Percentiles rank a stretch among this genome's conserved stretches.
These are phyloP conservation scores for Suhomyces ambrosiae DNA, from an alignment of 1,139 yeast genomes.

Conservation along the genomic window DNA sequence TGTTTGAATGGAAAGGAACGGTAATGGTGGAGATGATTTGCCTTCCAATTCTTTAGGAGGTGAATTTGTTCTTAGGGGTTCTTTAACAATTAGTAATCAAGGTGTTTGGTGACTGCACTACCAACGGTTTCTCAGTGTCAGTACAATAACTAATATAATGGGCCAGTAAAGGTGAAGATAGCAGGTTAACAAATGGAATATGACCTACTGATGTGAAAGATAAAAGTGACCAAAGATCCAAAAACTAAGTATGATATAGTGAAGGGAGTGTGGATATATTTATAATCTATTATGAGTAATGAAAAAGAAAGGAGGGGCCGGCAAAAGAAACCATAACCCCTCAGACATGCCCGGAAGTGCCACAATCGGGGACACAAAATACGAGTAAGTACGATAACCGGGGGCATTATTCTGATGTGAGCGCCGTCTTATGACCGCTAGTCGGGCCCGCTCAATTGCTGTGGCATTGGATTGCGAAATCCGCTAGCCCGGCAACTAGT, in stretches of 20 bases:
- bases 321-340: slow-evolving; percentile 9
- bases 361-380: not conserved
- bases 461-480: not conserved
- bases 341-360: slow-evolving; percentile 5
- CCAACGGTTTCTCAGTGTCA: not conserved
- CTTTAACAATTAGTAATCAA: slow-evolving; percentile 9
- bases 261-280: slow-evolving; percentile 4
- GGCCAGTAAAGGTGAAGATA: not conserved
- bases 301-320: slow-evolving; percentile 4
- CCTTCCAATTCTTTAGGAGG: slow-evolving; percentile 1
- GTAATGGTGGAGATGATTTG: no score
- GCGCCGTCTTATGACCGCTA: not conserved
- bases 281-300: slow-evolving; percentile 2
- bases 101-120: slow-evolving; percentile 7
- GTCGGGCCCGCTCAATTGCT: not conserved
- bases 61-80: slow-evolving; percentile 1
- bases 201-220: not conserved
- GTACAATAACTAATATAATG: not conserved
- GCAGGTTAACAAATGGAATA: no score
- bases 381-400: slow-evolving; percentile 2
- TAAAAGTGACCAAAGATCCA: not conserved
- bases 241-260: slow-evolving; percentile 3
- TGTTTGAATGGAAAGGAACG: slow-evolving; percentile 10
- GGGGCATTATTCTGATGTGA: not conserved
- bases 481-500: not conserved